Evolutionary conservation across 441 rosid genomes (phyloP), one percentile per base, ranked within the genome.

Genomic region (Macaranga tanarius): DNA sequence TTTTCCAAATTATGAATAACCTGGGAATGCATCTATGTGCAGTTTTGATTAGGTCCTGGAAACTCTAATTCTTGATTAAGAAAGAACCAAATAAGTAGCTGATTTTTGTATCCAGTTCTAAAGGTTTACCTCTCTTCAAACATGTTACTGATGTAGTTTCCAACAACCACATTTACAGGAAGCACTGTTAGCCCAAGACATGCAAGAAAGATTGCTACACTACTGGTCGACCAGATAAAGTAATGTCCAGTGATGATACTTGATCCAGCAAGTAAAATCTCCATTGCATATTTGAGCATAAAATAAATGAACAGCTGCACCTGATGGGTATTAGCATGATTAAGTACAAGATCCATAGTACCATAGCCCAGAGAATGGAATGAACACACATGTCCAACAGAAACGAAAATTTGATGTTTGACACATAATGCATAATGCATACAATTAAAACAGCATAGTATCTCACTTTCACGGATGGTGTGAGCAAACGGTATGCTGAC

Each of bases 221-320:
- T 63, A 62, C 88, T 81, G 26, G 99, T 88, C 22, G 93, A 77
- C 97, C 99, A 95, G 7, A 73, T 31, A 42, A 95, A 92, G 84
- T 95, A 95, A 80, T 92, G 87, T 50, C 89, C 76, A 7, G 97
- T 90, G 69, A 92, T 10, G 31, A 95, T 93, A 60, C 99, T 95
- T 10, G 99, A 92, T 69, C 92, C 98, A 0, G 99, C 90, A 9
- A 95, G 84, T 70, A 92, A 75, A 80, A 90, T 84, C 87, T 95
- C 99, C 96, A 91, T 91, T 0, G 87, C 96, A 52, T 95, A 95
- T 75, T 92, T 95, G 76, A 95, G 99, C 98, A 92, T 95, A 82
- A 91, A 95, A 78, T 95, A 95, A 73, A 92, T 85, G 74, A 91
- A 74, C 71, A 92, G 83, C 72, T 95, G 99, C 80, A 92, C 98